phyloP scores from a whole-genome alignment of 306 rosid genomes.

The Astragalus membranaceus region DNA sequence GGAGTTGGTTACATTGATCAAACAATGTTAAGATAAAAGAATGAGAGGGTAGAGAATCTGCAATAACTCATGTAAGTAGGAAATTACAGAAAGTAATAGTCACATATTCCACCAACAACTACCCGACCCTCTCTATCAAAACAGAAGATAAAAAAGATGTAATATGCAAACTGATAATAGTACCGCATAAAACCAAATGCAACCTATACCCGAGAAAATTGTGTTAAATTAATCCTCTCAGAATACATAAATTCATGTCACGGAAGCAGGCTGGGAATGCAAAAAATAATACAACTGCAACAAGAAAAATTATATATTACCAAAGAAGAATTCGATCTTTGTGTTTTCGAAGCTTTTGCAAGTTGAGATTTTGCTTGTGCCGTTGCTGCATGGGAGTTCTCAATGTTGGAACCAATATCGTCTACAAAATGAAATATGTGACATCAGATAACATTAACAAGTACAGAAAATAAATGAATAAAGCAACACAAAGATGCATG shows the following conservation, averaged over 20 bases:
- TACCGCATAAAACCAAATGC: background rate
- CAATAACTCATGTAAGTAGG: background rate
- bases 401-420: slow-evolving; percentile 81
- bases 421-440: slow-evolving; percentile 37
- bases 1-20: background rate
- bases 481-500: background rate
- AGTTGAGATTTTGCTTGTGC: slow-evolving; percentile 80
- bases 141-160: background rate
- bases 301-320: slow-evolving; percentile 32
- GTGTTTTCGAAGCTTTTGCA: slow-evolving; percentile 78
- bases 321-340: slow-evolving; percentile 91
- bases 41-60: background rate
- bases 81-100: background rate
- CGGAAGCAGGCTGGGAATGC: background rate
- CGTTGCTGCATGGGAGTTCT: slow-evolving; percentile 72
- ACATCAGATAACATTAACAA: slow-evolving; percentile 22
- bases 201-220: background rate
- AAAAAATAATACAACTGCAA: background rate
- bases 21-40: background rate
- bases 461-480: background rate
- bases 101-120: background rate
- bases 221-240: background rate
- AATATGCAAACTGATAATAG: background rate
- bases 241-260: background rate
- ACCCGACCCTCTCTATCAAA: background rate